phyloP scores from a whole-genome alignment of 2,329 filamentous ascomycete species.

The Diaporthe aspalathi region DNA sequence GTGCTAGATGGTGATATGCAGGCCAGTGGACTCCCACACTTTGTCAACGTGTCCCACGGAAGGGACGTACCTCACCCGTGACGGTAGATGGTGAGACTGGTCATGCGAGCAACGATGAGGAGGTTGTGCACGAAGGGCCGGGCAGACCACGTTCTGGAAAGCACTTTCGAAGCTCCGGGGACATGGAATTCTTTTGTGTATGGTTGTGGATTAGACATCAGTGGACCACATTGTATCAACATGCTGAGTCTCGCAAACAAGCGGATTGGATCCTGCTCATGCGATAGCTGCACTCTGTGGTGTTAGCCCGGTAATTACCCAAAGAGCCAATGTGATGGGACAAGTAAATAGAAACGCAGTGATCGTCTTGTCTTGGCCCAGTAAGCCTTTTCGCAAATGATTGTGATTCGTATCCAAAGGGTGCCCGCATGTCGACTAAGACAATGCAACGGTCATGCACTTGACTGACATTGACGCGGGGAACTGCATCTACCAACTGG shows the following conservation, averaged over 20 bases:
- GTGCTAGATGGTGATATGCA: neutral
- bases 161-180: neutral
- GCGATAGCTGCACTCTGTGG: neutral
- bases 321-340: neutral
- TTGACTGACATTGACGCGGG: neutral
- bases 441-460: neutral
- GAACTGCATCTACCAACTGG: neutral
- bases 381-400: no score
- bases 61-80: neutral
- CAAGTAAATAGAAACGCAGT: neutral
- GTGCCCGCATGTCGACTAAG: neutral
- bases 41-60: neutral
- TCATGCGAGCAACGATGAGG: neutral
- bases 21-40: neutral
- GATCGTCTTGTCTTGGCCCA: neutral
- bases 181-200: neutral
- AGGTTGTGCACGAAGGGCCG: neutral
- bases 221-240: neutral
- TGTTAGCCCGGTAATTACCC: neutral
- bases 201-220: neutral
- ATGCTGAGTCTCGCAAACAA: neutral
- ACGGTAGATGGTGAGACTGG: neutral
- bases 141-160: neutral
- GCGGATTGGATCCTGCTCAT: neutral
- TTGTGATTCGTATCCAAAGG: neutral